phyloP scores from a whole-genome alignment of 805 yeast species.

The Candida ovalis region DNA sequence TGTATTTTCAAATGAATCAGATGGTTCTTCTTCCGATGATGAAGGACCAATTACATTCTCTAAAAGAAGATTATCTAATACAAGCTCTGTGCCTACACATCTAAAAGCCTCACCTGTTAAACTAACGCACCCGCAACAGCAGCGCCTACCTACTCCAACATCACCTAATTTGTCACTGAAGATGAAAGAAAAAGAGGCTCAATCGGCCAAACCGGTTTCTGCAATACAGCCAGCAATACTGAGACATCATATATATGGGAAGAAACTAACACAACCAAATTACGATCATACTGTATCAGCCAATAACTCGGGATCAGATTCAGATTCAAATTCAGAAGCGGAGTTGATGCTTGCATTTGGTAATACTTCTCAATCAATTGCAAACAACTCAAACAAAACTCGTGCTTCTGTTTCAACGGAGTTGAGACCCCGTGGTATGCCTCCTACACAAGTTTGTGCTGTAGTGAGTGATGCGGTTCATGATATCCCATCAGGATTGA shows the following conservation, averaged over 20 bases:
- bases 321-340: conserved; percentile 9
- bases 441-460: too few species aligned
- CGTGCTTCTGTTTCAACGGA: background rate
- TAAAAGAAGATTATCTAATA: background rate
- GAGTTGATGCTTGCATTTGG: conserved; percentile 21
- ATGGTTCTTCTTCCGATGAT: conserved; percentile 11
- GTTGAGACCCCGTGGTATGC: background rate
- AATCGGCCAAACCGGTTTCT: background rate
- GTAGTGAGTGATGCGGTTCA: background rate
- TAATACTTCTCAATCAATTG: conserved; percentile 2
- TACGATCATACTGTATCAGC: background rate
- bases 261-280: conserved; percentile 5
- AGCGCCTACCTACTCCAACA: background rate
- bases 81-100: background rate
- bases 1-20: conserved; percentile 12
- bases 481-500: too few species aligned
- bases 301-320: background rate
- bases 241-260: conserved; percentile 20
- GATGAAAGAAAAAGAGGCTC: background rate
- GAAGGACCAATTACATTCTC: conserved; percentile 4
- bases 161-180: background rate
- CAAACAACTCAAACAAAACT: background rate
- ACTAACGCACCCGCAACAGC: background rate
- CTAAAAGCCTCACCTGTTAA: background rate
- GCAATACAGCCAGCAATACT: background rate